Evolutionary conservation across 1,284 basidiomycete species (phyloP).

Genomic region (Marasmius fiardii): DNA sequence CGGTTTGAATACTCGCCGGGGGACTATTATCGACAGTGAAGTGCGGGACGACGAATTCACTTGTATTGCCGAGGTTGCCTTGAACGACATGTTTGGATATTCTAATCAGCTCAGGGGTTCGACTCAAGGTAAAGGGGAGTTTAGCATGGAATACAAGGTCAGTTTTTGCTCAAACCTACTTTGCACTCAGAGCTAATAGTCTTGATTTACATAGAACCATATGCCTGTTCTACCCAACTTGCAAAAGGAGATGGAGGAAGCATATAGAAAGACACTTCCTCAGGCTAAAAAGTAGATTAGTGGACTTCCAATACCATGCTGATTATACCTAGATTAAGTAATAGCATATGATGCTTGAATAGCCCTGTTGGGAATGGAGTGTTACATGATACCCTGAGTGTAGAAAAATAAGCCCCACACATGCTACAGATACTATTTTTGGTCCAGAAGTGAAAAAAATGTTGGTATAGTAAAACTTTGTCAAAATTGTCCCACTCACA

Average conservation of each 20-base stretch:
- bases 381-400: background rate
- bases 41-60: slow-evolving; percentile 98
- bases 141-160: slow-evolving; percentile 96
- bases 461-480: background rate
- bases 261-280: slow-evolving; percentile 49
- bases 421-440: background rate
- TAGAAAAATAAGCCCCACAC: background rate
- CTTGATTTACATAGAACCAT: slow-evolving; percentile 56
- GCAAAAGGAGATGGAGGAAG: slow-evolving; percentile 80
- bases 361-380: background rate
- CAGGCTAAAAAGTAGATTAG: slow-evolving; percentile 52
- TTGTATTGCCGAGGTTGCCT: slow-evolving; percentile 84
- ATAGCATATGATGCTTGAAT: background rate
- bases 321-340: background rate
- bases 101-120: slow-evolving; percentile 88
- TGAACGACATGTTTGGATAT: slow-evolving; percentile 99
- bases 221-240: slow-evolving; percentile 86
- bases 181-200: slow-evolving; percentile 8
- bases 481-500: background rate
- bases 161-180: slow-evolving; percentile 17
- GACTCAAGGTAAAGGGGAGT: slow-evolving; percentile 96
- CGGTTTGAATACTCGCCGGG: slow-evolving; percentile 89
- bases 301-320: background rate
- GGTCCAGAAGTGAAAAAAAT: background rate
- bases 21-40: slow-evolving; percentile 95